phyloP scores from a whole-genome alignment of 805 yeast species.

The Spathaspora hagerdaliae region DNA sequence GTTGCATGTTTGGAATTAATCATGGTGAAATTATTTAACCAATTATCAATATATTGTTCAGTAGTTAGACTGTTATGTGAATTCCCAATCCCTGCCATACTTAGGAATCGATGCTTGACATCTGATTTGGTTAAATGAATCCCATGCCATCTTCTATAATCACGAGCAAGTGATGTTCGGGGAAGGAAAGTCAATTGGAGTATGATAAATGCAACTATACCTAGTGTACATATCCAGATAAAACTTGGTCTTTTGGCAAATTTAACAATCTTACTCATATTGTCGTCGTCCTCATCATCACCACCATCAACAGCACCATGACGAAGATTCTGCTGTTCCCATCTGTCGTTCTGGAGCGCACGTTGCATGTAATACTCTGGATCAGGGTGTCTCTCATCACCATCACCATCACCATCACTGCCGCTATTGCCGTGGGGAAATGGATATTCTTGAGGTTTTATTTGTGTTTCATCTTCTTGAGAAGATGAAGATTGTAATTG shows the following conservation, averaged over 20 bases:
- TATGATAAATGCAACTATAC: constrained; percentile 47
- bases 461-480: background rate
- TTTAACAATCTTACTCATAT: constrained; percentile 2
- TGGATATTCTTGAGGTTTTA: background rate
- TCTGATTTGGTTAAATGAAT: constrained; percentile 64
- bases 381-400: background rate
- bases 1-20: constrained; percentile 16
- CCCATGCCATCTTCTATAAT: constrained; percentile 71
- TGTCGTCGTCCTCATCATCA: constrained; percentile 7
- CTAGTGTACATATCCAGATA: constrained; percentile 31
- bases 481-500: background rate
- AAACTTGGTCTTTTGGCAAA: constrained; percentile 17
- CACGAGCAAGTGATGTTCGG: constrained; percentile 77
- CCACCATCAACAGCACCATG: background rate
- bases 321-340: background rate
- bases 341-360: background rate
- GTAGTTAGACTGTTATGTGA: constrained; percentile 12
- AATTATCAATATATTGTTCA: constrained; percentile 23
- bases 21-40: constrained; percentile 25
- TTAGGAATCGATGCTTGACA: constrained; percentile 57
- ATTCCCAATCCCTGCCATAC: constrained; percentile 23
- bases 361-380: background rate
- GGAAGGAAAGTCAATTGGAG: constrained; percentile 76
- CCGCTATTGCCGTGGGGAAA: background rate
- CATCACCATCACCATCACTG: background rate